Evolutionary conservation across 345 rosid genomes (phyloP).

Genomic region (Eucalyptus pauciflora): DNA sequence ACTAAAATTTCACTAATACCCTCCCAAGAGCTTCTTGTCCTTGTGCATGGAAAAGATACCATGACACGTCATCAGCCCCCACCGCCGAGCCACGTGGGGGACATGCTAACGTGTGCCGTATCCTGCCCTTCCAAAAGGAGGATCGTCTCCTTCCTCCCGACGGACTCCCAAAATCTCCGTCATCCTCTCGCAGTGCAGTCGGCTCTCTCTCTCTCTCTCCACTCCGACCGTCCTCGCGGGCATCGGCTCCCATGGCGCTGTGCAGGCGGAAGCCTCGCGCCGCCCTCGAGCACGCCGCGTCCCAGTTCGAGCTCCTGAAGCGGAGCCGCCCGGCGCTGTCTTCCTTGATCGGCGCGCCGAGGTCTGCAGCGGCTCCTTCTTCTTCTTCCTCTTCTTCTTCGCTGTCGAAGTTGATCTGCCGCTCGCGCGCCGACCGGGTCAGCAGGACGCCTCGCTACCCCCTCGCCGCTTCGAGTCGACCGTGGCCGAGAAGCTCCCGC

Average conservation of each 20-base stretch:
- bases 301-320: background rate
- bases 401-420: background rate
- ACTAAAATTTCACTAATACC: background rate
- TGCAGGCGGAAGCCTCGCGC: background rate
- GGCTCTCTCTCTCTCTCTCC: background rate
- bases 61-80: background rate
- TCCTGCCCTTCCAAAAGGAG: background rate
- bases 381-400: background rate
- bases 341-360: background rate
- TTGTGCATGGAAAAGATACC: too few relatives aligned
- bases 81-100: background rate
- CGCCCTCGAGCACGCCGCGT: background rate
- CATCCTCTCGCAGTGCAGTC: background rate
- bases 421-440: background rate
- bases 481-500: slow-evolving; percentile 3
- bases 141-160: background rate
- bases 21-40: too few relatives aligned
- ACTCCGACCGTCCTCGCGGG: background rate
- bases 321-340: background rate
- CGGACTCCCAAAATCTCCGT: background rate
- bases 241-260: background rate
- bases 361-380: background rate
- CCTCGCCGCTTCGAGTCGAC: slow-evolving; percentile 7
- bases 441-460: background rate
- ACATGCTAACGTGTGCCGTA: background rate